Evolutionary conservation across 106 monocot species (phyloP).

Genomic region (Dendrobium chrysotoxum): DNA sequence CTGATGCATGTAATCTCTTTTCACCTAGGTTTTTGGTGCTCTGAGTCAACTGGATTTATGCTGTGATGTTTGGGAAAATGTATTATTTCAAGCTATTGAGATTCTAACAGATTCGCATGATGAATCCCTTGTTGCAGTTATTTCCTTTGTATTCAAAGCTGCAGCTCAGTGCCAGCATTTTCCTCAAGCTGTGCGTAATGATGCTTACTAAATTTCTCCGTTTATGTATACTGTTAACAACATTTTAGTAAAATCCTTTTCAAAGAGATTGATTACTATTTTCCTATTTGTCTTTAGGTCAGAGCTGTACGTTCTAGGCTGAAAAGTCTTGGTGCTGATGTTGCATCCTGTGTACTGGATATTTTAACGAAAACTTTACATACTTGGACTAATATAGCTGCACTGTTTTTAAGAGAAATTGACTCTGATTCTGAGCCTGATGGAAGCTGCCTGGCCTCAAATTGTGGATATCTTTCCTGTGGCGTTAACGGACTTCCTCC

Average conservation of each 20-base stretch:
- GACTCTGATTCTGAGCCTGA: slow-evolving; percentile 71
- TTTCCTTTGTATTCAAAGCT: slow-evolving; percentile 68
- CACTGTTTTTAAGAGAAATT: slow-evolving; percentile 67
- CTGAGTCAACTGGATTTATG: slow-evolving; percentile 68
- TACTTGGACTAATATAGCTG: slow-evolving; percentile 52
- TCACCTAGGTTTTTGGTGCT: slow-evolving; percentile 65
- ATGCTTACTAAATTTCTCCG: not conserved
- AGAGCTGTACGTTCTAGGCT: slow-evolving; percentile 72
- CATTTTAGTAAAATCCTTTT: not conserved
- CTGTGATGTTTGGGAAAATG: slow-evolving; percentile 66
- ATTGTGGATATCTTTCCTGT: slow-evolving; percentile 29
- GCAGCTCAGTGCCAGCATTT: slow-evolving; percentile 74
- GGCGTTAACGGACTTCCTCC: slow-evolving; percentile 41
- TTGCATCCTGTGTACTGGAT: slow-evolving; percentile 72
- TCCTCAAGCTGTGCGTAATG: slow-evolving; percentile 63
- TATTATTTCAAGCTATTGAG: slow-evolving; percentile 61
- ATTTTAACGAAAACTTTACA: slow-evolving; percentile 53
- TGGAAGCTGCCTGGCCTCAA: slow-evolving; percentile 27
- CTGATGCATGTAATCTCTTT: not conserved
- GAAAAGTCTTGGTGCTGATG: slow-evolving; percentile 64
- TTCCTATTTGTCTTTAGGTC: slow-evolving; percentile 31
- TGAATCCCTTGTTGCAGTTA: slow-evolving; percentile 59
- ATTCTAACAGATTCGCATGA: slow-evolving; percentile 67
- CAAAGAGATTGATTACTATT: not conserved
- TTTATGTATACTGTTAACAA: not conserved